Conservation (phyloP, 2,329 filamentous ascomycete species). For the Aspergillus sp. region DNA sequence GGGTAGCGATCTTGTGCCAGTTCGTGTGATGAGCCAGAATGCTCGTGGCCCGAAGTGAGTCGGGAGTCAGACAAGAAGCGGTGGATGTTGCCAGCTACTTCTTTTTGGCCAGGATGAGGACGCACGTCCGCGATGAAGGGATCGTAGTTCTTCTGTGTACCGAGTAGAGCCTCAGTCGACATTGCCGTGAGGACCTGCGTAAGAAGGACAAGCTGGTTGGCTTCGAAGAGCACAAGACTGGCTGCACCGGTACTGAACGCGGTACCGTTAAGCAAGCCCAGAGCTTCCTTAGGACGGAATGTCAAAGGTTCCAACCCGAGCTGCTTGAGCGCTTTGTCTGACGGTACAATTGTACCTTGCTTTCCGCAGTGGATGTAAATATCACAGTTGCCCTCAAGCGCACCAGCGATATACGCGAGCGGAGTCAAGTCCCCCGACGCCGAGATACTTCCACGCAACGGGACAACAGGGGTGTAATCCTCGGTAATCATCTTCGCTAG, state of each 20-base stretch:
- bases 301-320: slow-evolving; percentile 32
- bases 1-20: slow-evolving; percentile 66
- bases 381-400: slow-evolving; percentile 37
- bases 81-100: slow-evolving; percentile 57
- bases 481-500: slow-evolving; percentile 18
- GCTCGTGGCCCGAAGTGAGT: slow-evolving; percentile 2
- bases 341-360: slow-evolving; percentile 21
- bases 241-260: slow-evolving; percentile 49
- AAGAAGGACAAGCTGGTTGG: slow-evolving; percentile 54
- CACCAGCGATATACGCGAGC: slow-evolving; percentile 36
- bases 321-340: slow-evolving; percentile 33
- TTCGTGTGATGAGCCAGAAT: slow-evolving; percentile 15
- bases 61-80: slow-evolving; percentile 51
- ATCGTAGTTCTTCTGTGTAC: slow-evolving; percentile 57
- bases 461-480: slow-evolving; percentile 32
- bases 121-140: slow-evolving; percentile 59
- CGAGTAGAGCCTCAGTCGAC: slow-evolving; percentile 58
- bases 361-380: slow-evolving; percentile 32
- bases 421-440: slow-evolving; percentile 41
- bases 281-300: slow-evolving; percentile 52
- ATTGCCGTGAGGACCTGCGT: slow-evolving; percentile 63
- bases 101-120: slow-evolving; percentile 62
- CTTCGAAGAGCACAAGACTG: slow-evolving; percentile 51
- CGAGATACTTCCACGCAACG: slow-evolving; percentile 37
- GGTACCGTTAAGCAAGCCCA: slow-evolving; percentile 54